Conservation (phyloP, 2,329 filamentous ascomycete species). For the Leptographium wingfieldii region DNA sequence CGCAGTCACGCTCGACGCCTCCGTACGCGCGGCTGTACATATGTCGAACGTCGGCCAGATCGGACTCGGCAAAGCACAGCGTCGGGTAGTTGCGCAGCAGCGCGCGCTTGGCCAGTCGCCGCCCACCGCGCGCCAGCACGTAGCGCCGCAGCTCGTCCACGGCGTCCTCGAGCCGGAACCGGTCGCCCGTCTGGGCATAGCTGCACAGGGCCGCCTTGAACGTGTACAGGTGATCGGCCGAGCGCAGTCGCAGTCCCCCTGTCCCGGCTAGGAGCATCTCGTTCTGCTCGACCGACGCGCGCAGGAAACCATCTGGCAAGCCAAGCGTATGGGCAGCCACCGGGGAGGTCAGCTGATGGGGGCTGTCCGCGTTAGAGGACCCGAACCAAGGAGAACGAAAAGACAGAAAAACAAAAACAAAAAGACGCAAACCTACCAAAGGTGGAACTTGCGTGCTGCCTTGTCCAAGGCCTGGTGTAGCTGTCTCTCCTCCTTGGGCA, state of each 20-base stretch:
- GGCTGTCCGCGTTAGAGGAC: conserved; percentile 16
- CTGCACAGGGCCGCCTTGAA: conserved; percentile 48
- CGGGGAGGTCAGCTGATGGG: conserved; percentile 31
- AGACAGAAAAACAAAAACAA: neutral
- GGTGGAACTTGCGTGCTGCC: conserved; percentile 36
- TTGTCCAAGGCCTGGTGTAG: conserved; percentile 37
- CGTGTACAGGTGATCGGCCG: conserved; percentile 50
- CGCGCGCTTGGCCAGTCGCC: conserved; percentile 35
- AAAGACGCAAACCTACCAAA: conserved; percentile 20
- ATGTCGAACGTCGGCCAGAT: conserved; percentile 39
- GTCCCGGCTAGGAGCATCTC: conserved; percentile 48
- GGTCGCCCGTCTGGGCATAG: conserved; percentile 35
- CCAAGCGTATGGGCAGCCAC: conserved; percentile 29
- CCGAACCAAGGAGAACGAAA: neutral
- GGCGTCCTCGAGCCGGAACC: conserved; percentile 41
- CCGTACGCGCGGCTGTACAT: conserved; percentile 47
- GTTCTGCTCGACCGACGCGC: conserved; percentile 45
- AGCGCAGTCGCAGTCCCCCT: conserved; percentile 41
- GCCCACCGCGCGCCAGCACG: conserved; percentile 37
- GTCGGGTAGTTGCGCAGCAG: conserved; percentile 40
- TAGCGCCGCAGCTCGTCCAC: conserved; percentile 50
- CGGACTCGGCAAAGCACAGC: conserved; percentile 35
- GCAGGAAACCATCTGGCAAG: conserved; percentile 38
- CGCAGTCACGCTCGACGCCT: conserved; percentile 30
- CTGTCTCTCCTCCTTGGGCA: conserved; percentile 32